Base-by-base conservation (phyloP, 768 basidiomycete genomes). In the Russula vinacea region DNA sequence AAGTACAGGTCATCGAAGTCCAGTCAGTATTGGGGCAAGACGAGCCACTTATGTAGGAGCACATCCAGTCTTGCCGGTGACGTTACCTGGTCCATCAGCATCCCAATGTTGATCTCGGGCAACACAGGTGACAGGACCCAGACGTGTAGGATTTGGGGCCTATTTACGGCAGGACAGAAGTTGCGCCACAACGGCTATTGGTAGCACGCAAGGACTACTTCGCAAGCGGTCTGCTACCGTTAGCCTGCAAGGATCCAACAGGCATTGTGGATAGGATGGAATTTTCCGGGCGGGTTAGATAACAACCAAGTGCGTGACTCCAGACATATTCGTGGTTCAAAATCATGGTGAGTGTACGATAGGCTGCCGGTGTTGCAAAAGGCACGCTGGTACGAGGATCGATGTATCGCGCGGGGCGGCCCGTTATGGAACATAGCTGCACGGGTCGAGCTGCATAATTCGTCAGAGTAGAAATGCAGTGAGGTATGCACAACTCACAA, bases 331-430 rank as follows among this genome's bases (percentile, higher is more conserved):
- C 83, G 67, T 93, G 87, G 5, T 76, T 75, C 44, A 93, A 71
- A 5, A 94, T 66, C 39, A 75, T 77, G 33, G 84, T 84, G 55
- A 96, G 78, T 9, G 80, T 78, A 50, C 81, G 73, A 72, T 84
- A 97, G 13, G 89, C 92, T 24, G 76, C 75, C 16, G 81, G 72
- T 62, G 88, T 83, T 2, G 92, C 89, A 73, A 85, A 98, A 0
- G 92, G 93, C 7, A 90, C 85, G 11, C 85, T 85, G 0, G 89
- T 88, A 47, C 83, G 77, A 1, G 94, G 94, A 73, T 97, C 93
- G 44, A 84, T 72, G 71, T 98, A 98, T 51, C 77, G 81, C 0
- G 93, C 94, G 5, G 80, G 78, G 49, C 79, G 79, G 3, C 95
- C 95, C 0, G 92, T 95, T 64, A 98, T 83, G 0, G 84, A 84